A percentile compares a stretch with the other conserved stretches of the same genome.
Evolutionary conservation across 768 basidiomycete species (phyloP).

Genomic region (Naganishia antarctica): DNA sequence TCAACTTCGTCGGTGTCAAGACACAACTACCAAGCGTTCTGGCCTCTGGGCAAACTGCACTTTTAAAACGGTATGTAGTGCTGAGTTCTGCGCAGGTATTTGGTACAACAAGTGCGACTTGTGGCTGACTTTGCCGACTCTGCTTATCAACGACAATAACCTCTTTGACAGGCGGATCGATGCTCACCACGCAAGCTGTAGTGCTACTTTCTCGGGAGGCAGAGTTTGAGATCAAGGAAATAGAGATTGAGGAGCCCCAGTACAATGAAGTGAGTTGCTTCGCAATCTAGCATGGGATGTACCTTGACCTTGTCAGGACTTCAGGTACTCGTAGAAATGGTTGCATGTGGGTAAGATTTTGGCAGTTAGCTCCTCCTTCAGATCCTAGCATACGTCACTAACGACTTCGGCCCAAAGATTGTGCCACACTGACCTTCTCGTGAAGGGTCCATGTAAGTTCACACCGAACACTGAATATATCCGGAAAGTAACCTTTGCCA

Average conservation of each 20-base stretch:
- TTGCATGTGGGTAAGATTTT: slow-evolving; percentile 14
- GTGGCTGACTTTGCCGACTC: no score
- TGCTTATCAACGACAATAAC: background rate
- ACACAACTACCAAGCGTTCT: no score
- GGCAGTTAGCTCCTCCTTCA: no score
- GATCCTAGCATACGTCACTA: background rate
- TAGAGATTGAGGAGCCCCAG: slow-evolving; percentile 8
- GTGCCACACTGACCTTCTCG: slow-evolving; percentile 9
- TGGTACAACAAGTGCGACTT: no score
- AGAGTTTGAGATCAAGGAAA: slow-evolving; percentile 2
- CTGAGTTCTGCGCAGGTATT: no score
- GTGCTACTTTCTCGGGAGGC: background rate
- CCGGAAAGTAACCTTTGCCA: background rate
- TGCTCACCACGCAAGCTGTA: slow-evolving; percentile 1
- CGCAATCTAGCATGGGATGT: background rate
- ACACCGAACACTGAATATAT: background rate
- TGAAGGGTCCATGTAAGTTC: slow-evolving; percentile 7
- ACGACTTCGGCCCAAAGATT: background rate
- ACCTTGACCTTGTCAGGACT: background rate
- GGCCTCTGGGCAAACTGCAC: no score
- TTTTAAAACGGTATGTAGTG: no score
- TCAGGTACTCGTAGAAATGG: slow-evolving; percentile 9
- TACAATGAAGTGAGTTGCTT: slow-evolving; percentile 1
- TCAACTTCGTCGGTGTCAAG: no score
- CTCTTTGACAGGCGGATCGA: background rate